phyloP scores from a whole-genome alignment of 1,284 basidiomycete species.

The Tetrapyrgos nigripes region DNA sequence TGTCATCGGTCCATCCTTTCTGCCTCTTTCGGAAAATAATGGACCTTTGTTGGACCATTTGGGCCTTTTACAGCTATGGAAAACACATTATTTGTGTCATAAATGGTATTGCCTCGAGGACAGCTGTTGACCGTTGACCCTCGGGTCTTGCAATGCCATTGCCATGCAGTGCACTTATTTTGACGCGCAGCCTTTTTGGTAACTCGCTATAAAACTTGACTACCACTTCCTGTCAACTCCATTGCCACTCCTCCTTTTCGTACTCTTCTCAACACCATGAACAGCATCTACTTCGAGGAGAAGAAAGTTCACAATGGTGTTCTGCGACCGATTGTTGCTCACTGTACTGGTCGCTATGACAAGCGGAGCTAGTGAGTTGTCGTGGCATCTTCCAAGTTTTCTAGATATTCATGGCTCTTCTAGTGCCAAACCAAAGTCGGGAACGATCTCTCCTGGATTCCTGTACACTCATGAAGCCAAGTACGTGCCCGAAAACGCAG shows the following conservation, averaged over 20 bases:
- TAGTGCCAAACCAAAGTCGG: conserved; percentile 12
- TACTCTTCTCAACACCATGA: background rate
- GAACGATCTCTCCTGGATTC: conserved; percentile 10
- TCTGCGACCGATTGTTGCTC: conserved; percentile 15
- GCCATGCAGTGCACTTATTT: background rate
- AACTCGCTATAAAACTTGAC: background rate
- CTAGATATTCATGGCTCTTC: background rate
- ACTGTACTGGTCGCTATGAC: conserved; percentile 15
- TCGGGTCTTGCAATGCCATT: background rate
- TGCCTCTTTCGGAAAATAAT: too few relatives aligned
- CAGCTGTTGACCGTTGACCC: too few relatives aligned
- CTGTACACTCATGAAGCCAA: conserved; percentile 8
- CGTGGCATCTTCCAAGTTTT: background rate
- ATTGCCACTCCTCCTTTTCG: background rate
- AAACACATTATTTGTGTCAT: too few relatives aligned
- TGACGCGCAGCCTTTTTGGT: background rate
- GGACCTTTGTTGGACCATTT: too few relatives aligned
- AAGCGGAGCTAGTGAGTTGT: conserved; percentile 10
- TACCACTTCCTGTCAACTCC: background rate
- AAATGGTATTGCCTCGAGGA: too few relatives aligned
- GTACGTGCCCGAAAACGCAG: background rate
- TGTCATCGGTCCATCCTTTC: too few relatives aligned
- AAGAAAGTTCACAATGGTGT: background rate
- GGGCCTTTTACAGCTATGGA: too few relatives aligned
- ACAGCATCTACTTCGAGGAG: background rate